These are phyloP conservation scores for Eucalyptus erythrocorys DNA, from an alignment of 345 rosid genomes.

Conservation along the genomic window DNA sequence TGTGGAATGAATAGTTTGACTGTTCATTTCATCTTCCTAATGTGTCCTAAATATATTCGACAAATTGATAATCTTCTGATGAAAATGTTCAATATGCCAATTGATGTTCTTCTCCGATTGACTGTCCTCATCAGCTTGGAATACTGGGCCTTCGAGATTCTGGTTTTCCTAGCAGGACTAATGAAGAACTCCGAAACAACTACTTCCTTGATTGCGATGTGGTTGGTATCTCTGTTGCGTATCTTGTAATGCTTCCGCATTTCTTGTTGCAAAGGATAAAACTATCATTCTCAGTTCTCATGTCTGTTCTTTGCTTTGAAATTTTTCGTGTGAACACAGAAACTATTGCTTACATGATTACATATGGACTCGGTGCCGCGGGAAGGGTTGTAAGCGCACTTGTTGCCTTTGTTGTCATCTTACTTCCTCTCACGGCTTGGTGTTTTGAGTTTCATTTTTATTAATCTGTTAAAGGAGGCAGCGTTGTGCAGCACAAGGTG, in stretches of 20 bases:
- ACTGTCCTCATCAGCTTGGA: constrained; percentile 30
- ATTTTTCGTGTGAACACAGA: constrained; percentile 42
- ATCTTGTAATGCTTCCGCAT: neutral
- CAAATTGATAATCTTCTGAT: neutral
- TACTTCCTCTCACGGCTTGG: neutral
- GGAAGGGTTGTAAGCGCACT: constrained; percentile 36
- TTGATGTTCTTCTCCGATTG: neutral
- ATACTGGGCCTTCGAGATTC: constrained; percentile 73
- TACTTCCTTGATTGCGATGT: constrained; percentile 65
- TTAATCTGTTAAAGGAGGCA: neutral
- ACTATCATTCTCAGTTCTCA: neutral
- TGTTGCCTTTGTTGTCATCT: neutral
- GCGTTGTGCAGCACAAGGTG: constrained; percentile 49
- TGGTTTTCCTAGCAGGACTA: constrained; percentile 64
- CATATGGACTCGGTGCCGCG: constrained; percentile 68
- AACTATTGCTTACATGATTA: constrained; percentile 47
- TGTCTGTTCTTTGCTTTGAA: neutral
- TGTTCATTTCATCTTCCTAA: neutral
- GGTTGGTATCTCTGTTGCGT: constrained; percentile 12
- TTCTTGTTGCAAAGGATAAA: neutral
- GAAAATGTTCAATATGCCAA: neutral
- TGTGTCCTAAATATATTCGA: neutral
- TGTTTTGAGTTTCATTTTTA: neutral
- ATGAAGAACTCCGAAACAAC: constrained; percentile 47
- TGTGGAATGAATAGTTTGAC: neutral